Conservation (phyloP, 2,329 filamentous ascomycete genomes). For the Pestalotiopsis sp. region DNA sequence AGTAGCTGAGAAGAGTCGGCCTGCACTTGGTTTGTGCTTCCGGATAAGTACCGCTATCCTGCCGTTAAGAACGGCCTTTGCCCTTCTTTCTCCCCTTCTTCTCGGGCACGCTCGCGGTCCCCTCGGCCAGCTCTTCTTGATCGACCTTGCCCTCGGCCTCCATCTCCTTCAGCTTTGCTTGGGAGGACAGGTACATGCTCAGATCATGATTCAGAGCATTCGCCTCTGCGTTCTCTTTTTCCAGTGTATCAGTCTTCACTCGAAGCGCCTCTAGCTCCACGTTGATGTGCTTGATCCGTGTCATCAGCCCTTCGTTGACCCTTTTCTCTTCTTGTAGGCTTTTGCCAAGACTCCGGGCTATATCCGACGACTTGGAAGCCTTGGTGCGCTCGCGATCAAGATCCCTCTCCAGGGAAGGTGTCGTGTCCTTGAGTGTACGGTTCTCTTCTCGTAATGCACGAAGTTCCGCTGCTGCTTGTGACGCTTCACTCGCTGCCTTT, state of each 20-base stretch:
- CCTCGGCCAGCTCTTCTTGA: slow-evolving; percentile 75
- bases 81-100: slow-evolving; percentile 44
- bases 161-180: slow-evolving; percentile 77
- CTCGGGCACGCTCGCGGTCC: slow-evolving; percentile 68
- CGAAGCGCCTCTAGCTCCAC: slow-evolving; percentile 61
- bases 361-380: slow-evolving; percentile 71
- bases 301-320: slow-evolving; percentile 78
- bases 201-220: slow-evolving; percentile 87
- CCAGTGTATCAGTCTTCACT: slow-evolving; percentile 58
- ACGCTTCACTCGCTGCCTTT: slow-evolving; percentile 55
- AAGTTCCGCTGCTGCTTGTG: slow-evolving; percentile 52
- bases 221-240: slow-evolving; percentile 70
- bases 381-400: slow-evolving; percentile 69
- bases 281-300: slow-evolving; percentile 77
- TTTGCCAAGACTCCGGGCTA: slow-evolving; percentile 76
- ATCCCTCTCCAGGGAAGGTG: slow-evolving; percentile 74
- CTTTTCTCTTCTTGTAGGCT: slow-evolving; percentile 85
- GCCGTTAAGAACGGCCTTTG: slow-evolving; percentile 41
- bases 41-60: not conserved
- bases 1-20: too few relatives aligned
- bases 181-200: slow-evolving; percentile 82
- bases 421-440: slow-evolving; percentile 54
- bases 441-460: slow-evolving; percentile 56
- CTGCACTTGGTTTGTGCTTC: too few relatives aligned
- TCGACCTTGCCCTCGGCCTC: slow-evolving; percentile 60